Conservation (phyloP, 2,329 filamentous ascomycete genomes). For the Hymenoscyphus linearis region DNA sequence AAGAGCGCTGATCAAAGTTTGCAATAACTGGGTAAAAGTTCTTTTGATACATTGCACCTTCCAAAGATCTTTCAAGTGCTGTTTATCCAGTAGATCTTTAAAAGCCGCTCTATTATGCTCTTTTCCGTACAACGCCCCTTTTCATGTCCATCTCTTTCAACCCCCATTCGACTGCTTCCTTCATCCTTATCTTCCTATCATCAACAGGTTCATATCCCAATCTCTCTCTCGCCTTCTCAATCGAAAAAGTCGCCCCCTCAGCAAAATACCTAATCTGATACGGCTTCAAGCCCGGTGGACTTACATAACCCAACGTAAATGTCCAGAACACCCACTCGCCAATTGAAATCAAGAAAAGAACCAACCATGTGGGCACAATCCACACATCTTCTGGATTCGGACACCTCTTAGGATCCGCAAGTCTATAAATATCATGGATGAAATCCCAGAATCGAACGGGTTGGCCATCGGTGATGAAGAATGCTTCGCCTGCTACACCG, state of each 20-base stretch:
- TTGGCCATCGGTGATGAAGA: conserved; percentile 1
- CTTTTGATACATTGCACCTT: no score
- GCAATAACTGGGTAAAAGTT: no score
- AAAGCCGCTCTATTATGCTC: not conserved
- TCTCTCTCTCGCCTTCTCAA: conserved; percentile 2
- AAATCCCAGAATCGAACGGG: not conserved
- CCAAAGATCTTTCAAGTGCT: no score
- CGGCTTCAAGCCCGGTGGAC: not conserved
- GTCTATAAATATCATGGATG: not conserved
- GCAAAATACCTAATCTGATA: not conserved
- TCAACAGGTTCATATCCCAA: conserved; percentile 3
- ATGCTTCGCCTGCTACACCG: not conserved
- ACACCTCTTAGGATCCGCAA: not conserved
- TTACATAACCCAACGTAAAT: not conserved
- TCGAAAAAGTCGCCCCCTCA: not conserved
- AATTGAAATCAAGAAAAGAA: not conserved
- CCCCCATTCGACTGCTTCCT: not conserved
- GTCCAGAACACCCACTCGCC: not conserved
- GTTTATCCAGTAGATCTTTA: not conserved
- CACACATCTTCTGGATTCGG: not conserved
- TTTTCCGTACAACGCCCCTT: not conserved
- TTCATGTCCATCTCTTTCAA: not conserved
- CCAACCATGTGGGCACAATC: not conserved
- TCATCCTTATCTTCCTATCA: not conserved
- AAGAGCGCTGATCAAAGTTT: no score